These are phyloP conservation scores for Yamadazyma membranifaciens DNA, from an alignment of 1,139 yeast genomes.

Conservation along the genomic window DNA sequence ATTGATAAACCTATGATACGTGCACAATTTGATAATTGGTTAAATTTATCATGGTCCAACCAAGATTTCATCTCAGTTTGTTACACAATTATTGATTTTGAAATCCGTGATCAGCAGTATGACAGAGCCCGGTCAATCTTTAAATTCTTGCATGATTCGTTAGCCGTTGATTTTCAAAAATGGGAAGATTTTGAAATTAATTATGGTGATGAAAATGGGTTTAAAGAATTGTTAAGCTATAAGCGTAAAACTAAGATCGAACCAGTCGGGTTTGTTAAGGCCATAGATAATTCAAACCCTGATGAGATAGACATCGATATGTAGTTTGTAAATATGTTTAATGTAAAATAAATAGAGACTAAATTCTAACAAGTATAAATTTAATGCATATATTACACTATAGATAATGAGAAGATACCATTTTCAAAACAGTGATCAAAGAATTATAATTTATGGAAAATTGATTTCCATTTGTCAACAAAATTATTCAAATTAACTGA, in stretches of 20 bases:
- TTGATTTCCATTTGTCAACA: conserved; percentile 38
- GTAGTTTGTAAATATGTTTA: conserved; percentile 22
- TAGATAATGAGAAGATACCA: background rate
- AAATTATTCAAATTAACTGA: conserved; percentile 35
- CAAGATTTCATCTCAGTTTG: conserved; percentile 30
- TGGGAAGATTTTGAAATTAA: conserved; percentile 79
- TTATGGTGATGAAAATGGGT: conserved; percentile 68
- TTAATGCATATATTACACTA: background rate
- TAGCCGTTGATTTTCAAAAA: conserved; percentile 16
- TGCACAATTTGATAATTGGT: conserved; percentile 11
- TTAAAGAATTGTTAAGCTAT: conserved; percentile 69
- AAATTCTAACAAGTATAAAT: background rate
- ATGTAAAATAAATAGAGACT: background rate
- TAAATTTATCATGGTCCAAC: conserved; percentile 10
- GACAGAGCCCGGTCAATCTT: conserved; percentile 63
- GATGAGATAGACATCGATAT: conserved; percentile 68
- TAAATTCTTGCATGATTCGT: conserved; percentile 29
- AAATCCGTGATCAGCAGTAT: conserved; percentile 45
- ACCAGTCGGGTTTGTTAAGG: conserved; percentile 58
- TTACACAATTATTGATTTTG: conserved; percentile 46
- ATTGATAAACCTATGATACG: conserved; percentile 12
- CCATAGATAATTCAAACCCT: conserved; percentile 44
- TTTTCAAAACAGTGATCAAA: too few relatives aligned
- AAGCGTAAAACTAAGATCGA: conserved; percentile 39
- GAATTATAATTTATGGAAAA: conserved; percentile 18